These are phyloP conservation scores for Bolboschoenus planiculmis DNA, from an alignment of 176 grass and related monocot species.

Conservation along the genomic window DNA sequence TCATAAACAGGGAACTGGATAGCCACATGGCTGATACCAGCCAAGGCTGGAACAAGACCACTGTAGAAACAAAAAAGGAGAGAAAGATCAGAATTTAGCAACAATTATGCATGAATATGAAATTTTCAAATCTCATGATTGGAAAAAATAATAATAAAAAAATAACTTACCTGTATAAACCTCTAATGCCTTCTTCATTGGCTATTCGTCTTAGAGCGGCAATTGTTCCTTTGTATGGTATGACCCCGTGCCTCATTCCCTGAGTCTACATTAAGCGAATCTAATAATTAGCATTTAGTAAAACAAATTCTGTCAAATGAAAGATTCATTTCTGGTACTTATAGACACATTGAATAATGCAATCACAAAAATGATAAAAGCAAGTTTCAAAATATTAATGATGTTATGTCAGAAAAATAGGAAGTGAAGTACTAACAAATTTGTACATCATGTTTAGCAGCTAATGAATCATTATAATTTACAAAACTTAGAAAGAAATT, in stretches of 20 bases:
- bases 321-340: neutral
- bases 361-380: neutral
- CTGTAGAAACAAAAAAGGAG: slow-evolving; percentile 29
- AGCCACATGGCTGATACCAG: slow-evolving; percentile 92
- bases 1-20: slow-evolving; percentile 95
- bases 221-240: slow-evolving; percentile 72
- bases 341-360: neutral
- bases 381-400: neutral
- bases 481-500: neutral
- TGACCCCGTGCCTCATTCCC: slow-evolving; percentile 44
- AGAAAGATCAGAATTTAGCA: neutral
- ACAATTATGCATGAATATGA: neutral
- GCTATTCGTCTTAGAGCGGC: slow-evolving; percentile 70
- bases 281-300: neutral
- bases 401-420: neutral
- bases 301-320: neutral
- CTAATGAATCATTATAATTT: neutral
- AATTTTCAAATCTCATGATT: neutral
- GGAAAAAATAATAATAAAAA: neutral
- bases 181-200: slow-evolving; percentile 80
- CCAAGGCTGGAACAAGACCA: slow-evolving; percentile 85
- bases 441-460: neutral
- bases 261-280: slow-evolving; percentile 54
- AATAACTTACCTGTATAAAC: slow-evolving; percentile 64
- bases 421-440: neutral